Conservation (phyloP, 768 basidiomycete species). For the Podaxis carcinomalis region DNA sequence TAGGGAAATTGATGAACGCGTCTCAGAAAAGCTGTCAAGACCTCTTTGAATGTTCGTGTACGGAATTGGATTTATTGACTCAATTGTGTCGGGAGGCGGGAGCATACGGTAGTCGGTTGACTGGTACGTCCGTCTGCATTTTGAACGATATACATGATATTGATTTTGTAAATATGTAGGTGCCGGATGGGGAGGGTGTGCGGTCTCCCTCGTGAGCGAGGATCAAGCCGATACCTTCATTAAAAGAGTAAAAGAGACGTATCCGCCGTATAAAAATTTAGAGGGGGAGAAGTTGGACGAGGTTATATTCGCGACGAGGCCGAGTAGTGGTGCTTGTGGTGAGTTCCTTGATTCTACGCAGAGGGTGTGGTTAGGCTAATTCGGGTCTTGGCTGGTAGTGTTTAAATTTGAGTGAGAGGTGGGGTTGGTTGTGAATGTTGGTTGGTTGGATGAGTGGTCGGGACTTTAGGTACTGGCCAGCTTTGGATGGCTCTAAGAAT, state of each 20-base stretch:
- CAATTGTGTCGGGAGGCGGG: conserved; percentile 63
- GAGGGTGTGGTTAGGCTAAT: background rate
- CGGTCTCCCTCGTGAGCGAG: conserved; percentile 75
- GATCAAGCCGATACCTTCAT: conserved; percentile 62
- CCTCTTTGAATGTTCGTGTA: conserved; percentile 76
- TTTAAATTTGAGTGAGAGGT: conserved; percentile 19
- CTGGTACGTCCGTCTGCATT: conserved; percentile 41
- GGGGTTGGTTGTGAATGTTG: too few relatives aligned
- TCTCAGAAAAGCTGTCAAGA: conserved; percentile 68
- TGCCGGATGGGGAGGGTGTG: conserved; percentile 91
- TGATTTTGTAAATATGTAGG: conserved; percentile 33
- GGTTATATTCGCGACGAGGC: conserved; percentile 79
- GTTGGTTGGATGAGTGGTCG: too few relatives aligned
- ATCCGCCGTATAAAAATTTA: conserved; percentile 60
- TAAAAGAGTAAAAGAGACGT: conserved; percentile 49
- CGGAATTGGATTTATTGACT: conserved; percentile 71
- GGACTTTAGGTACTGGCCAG: too few relatives aligned
- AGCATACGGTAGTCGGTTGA: conserved; percentile 79
- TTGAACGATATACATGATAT: background rate
- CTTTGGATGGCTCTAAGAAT: too few relatives aligned
- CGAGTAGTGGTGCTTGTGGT: conserved; percentile 82
- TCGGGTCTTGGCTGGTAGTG: conserved; percentile 13
- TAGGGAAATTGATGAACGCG: conserved; percentile 76
- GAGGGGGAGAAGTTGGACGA: conserved; percentile 55
- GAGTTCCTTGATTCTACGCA: conserved; percentile 24